Base-by-base conservation (phyloP, 148 eudicot species). In the Vaccinium vitisidaea region DNA sequence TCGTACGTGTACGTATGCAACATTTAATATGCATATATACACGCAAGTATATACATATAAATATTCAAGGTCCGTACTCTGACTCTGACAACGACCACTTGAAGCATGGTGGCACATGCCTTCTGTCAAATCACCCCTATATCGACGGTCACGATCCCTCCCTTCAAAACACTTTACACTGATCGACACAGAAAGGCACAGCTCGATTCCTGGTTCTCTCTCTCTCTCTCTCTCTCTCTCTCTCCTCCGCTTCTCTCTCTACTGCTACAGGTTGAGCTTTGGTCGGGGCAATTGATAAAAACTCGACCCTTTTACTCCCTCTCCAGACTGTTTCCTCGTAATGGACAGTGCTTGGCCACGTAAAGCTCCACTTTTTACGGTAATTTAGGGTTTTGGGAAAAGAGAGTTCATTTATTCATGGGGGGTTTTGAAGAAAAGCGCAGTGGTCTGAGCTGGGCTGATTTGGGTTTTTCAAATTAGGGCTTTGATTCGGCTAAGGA, bases 21-120 rank as follows among this genome's bases (percentile, higher is more conserved):
- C 53, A 77, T 25, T 11, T 79, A 25, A 12, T 67, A 67, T 18
- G 18, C 15, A 53, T 2, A 21, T 14, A 14, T 79, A 27, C 27
- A 63, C 69, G 69, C 27, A 63, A 63, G 69, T 63, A n/a, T n/a
- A 63, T n/a, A 21, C 43, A 19, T 27, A n/a, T n/a, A n/a, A n/a
- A n/a, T n/a, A 54, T 6, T 54, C 14, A 53, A 54, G 58, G 83
- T 92, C 94, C 98, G 97, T 94, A 94, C 98, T 88, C 94, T 94
- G 99, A 97, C 95, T 93, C 92, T 85, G 98, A 97, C 77, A 32
- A 73, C 49, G 77, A 73, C 99, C 95, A 94, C 93, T 94, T 94
- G 95, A 92, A 88, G 94, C 87, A 97, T 95, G 98, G 99, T 94
- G 95, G 95, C 98, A 97, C 98, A 95, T 97, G 99, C 98, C 77